These are phyloP conservation scores for Vachellia collinsii DNA, from an alignment of 306 rosid species.

Conservation along the genomic window DNA sequence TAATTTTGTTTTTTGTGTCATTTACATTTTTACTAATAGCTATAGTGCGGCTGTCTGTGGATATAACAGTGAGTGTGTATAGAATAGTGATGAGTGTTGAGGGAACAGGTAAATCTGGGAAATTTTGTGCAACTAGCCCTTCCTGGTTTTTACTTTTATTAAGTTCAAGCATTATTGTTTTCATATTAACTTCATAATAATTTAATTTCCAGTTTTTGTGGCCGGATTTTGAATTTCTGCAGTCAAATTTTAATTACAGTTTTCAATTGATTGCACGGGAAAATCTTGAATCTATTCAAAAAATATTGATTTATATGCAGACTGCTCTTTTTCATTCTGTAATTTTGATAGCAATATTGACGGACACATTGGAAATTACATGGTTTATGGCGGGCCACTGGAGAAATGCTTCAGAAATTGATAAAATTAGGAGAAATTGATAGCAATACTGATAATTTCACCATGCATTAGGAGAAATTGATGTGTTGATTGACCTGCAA, in stretches of 20 bases:
- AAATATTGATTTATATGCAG: not conserved
- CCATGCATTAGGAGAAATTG: no score
- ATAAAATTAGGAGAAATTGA: no score
- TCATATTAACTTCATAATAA: conserved; percentile 61
- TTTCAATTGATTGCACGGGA: not conserved
- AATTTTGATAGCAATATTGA: no score
- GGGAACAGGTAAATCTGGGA: conserved; percentile 54
- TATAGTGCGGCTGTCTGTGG: conserved; percentile 49
- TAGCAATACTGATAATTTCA: no score
- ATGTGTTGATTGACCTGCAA: no score
- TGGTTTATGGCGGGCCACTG: no score
- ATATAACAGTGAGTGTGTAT: conserved; percentile 53
- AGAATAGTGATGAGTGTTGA: conserved; percentile 46
- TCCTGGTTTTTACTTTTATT: conserved; percentile 77
- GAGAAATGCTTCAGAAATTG: no score
- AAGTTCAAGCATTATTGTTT: conserved; percentile 64
- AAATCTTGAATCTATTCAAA: not conserved
- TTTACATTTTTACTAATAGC: conserved; percentile 64
- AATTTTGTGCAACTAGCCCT: conserved; percentile 63
- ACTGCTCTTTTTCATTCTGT: not conserved
- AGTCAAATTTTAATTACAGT: not conserved
- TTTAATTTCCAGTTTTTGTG: conserved; percentile 33
- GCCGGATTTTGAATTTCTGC: not conserved
- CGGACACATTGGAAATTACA: no score
- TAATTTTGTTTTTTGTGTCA: conserved; percentile 60